Evolutionary conservation across 768 basidiomycete species (phyloP).

Genomic region (Auricularia cornea): DNA sequence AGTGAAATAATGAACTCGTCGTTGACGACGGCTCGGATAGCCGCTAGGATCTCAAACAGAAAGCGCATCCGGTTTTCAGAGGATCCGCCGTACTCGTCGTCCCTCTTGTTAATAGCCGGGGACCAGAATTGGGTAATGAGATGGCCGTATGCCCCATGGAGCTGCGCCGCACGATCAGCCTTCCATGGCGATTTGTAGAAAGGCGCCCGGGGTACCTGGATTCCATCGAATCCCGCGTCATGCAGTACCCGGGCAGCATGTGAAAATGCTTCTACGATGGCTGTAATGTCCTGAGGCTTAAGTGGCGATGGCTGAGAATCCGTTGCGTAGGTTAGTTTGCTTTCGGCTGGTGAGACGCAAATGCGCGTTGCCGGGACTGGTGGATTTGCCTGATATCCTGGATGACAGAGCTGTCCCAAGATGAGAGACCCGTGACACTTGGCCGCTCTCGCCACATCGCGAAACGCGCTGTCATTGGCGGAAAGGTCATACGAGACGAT

Average conservation of each 20-base stretch:
- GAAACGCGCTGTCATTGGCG: not conserved
- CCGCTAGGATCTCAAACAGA: constrained; percentile 27
- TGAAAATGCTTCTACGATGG: not conserved
- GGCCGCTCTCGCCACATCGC: not conserved
- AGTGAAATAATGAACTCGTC: constrained; percentile 2
- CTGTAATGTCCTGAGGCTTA: not conserved
- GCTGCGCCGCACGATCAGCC: constrained; percentile 14
- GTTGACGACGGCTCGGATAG: constrained; percentile 19
- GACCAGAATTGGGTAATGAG: constrained; percentile 26
- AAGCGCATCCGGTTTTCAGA: constrained; percentile 35
- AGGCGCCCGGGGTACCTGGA: not conserved
- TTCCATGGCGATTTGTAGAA: not conserved
- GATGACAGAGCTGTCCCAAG: not conserved
- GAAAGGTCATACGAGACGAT: not conserved
- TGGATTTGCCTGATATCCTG: not conserved
- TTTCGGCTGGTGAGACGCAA: not conserved
- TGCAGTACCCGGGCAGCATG: not conserved
- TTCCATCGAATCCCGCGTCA: not conserved
- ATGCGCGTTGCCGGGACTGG: not conserved
- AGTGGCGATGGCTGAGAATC: not conserved
- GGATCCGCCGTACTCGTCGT: constrained; percentile 35
- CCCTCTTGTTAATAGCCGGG: constrained; percentile 34
- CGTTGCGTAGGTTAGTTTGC: not conserved
- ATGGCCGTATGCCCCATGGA: constrained; percentile 29
- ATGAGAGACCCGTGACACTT: not conserved